Conservation (phyloP, 2,329 filamentous ascomycete species). For the Epichloe scottii region DNA sequence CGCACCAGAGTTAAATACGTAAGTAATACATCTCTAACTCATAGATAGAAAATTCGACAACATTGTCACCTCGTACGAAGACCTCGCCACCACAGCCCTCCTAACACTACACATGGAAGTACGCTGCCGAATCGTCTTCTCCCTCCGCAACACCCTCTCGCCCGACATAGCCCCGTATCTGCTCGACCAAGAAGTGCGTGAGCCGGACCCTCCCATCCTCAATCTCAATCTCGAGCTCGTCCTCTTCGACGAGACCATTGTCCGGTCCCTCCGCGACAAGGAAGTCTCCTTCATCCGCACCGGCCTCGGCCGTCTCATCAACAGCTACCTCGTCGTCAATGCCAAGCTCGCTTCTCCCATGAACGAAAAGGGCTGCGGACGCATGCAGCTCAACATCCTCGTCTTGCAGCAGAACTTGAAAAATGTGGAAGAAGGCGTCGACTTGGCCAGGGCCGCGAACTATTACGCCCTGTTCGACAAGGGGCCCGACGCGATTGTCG, state of each 20-base stretch:
- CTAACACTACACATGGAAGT: slow-evolving; percentile 83
- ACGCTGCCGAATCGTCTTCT: slow-evolving; percentile 72
- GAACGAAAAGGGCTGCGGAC: slow-evolving; percentile 71
- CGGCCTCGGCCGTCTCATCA: slow-evolving; percentile 67
- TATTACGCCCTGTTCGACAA: slow-evolving; percentile 59
- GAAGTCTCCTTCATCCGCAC: slow-evolving; percentile 66
- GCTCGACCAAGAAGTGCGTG: slow-evolving; percentile 59
- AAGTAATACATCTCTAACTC: slow-evolving; percentile 12
- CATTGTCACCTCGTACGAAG: slow-evolving; percentile 71
- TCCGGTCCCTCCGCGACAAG: slow-evolving; percentile 54
- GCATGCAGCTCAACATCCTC: slow-evolving; percentile 86
- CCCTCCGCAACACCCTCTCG: slow-evolving; percentile 53
- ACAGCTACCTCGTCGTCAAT: slow-evolving; percentile 64
- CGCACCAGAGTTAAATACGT: too few species aligned
- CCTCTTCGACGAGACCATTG: slow-evolving; percentile 74
- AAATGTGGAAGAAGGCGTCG: slow-evolving; percentile 66
- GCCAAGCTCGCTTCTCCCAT: slow-evolving; percentile 63
- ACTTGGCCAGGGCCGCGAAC: slow-evolving; percentile 47
- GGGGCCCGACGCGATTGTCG: slow-evolving; percentile 53
- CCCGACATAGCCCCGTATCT: slow-evolving; percentile 48
- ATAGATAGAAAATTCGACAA: slow-evolving; percentile 62
- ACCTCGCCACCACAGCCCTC: slow-evolving; percentile 66
- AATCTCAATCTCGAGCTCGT: slow-evolving; percentile 72
- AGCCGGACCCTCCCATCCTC: slow-evolving; percentile 71
- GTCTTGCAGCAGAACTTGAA: slow-evolving; percentile 95